These are phyloP conservation scores for Beauveria sp. DNA, from an alignment of 2,329 filamentous ascomycete species.

Conservation along the genomic window DNA sequence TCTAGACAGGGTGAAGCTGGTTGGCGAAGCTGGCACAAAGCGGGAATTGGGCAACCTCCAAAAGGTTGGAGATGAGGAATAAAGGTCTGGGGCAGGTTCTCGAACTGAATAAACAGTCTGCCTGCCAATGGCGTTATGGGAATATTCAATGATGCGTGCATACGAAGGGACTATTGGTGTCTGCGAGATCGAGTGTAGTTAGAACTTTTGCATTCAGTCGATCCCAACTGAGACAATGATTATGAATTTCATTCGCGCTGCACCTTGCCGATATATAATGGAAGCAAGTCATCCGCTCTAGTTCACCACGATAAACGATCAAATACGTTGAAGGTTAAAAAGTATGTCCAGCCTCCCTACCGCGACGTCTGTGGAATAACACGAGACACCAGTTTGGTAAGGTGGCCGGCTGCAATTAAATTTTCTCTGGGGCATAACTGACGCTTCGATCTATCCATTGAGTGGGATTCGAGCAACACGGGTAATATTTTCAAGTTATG, in stretches of 20 bases:
- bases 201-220: neutral
- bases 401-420: slow-evolving; percentile 66
- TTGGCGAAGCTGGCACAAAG: slow-evolving; percentile 88
- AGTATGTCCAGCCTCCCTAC: slow-evolving; percentile 37
- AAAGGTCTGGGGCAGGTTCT: slow-evolving; percentile 15
- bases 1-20: slow-evolving; percentile 67
- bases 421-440: slow-evolving; percentile 71
- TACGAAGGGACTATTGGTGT: neutral
- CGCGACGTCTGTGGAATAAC: slow-evolving; percentile 22
- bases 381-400: slow-evolving; percentile 35
- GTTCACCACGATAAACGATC: neutral
- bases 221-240: neutral
- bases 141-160: neutral
- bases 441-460: slow-evolving; percentile 57
- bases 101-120: neutral
- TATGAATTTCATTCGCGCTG: neutral
- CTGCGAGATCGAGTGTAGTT: neutral
- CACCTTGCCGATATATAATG: no score
- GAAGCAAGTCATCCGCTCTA: neutral
- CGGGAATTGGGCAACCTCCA: slow-evolving; percentile 89
- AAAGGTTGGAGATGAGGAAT: slow-evolving; percentile 77
- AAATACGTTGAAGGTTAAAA: slow-evolving; percentile 19
- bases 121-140: slow-evolving; percentile 2
- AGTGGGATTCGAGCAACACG: slow-evolving; percentile 69
- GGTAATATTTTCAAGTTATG: slow-evolving; percentile 60